phyloP scores from a whole-genome alignment of 306 rosid species.

The Morella rubra region DNA sequence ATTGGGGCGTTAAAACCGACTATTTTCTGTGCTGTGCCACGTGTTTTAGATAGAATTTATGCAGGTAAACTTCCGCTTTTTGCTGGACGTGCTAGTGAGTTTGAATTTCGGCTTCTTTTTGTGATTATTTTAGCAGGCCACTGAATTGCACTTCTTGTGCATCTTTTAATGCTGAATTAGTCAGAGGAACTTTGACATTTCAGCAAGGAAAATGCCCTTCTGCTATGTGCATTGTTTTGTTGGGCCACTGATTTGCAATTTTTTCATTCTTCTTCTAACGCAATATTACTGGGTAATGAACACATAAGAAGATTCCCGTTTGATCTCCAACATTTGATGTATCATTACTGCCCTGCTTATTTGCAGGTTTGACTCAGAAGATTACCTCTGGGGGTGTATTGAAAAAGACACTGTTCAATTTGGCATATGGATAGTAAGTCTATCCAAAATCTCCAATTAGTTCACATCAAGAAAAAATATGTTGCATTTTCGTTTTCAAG shows the following conservation, averaged over 20 bases:
- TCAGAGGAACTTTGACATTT: constrained; percentile 11
- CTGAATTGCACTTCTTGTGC: too few relatives aligned
- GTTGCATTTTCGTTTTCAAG: not conserved
- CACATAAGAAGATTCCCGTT: not conserved
- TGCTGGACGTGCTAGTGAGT: constrained; percentile 6
- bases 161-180: constrained; percentile 9
- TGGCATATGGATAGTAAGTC: constrained; percentile 79
- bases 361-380: constrained; percentile 81
- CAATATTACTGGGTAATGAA: not conserved
- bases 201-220: constrained; percentile 6
- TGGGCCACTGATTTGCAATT: constrained; percentile 14
- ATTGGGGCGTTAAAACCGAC: constrained; percentile 86
- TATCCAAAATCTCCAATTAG: constrained; percentile 6
- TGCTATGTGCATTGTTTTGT: constrained; percentile 22
- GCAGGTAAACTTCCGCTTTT: constrained; percentile 46
- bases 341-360: constrained; percentile 15
- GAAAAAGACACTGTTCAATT: constrained; percentile 65
- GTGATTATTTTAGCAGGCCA: too few relatives aligned
- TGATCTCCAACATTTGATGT: not conserved
- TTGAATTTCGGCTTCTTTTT: not conserved
- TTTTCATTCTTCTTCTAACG: not conserved
- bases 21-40: constrained; percentile 96
- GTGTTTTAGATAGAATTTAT: constrained; percentile 88
- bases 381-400: constrained; percentile 73
- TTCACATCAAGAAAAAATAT: not conserved